Base-by-base conservation (phyloP, 306 rosid species). In the Arachis hypogaea region DNA sequence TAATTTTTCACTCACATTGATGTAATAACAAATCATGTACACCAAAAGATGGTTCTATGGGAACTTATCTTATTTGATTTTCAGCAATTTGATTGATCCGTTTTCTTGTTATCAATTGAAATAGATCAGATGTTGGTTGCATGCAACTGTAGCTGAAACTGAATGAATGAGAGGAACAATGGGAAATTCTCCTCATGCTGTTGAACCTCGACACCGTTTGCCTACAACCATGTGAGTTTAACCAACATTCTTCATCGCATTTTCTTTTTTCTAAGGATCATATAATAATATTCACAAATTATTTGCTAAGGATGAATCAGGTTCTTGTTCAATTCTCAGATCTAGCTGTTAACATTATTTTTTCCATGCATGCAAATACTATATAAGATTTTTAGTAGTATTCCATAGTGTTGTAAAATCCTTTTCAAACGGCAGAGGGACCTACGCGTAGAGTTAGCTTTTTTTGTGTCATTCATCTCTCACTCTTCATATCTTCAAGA, bases 211-310 rank as follows among this genome's bases (percentile, higher is more conserved):
- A 79, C 89, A 87, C 69, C 87, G 94, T 30, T 82, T 85, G 67
- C 84, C 92, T 45, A 56, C 93, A 75, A 84, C 98, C 43, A 81
- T 90, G 98, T 93, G 50, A 87, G 97, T 76, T 45, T 56, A 8
- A 42, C 42, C 51, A 12, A 11, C 33, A 6, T 9, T 4, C 29
- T 52, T 16, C 59, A 33, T 43, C 18, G 12, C 3, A 36, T 7
- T 57, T 69, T 55, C 52, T 11, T 5, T 55, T 11, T 54, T 14
- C 3, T 55, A 29, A 16, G 33, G 3, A 68, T 74, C 76, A 54
- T 40, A 10, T 46, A 9, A 46, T 33, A 33, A 33, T 33, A 33
- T 33, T 33, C 38, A 33, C 38, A 33, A 33, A 33, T 46, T 8
- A 41, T 63, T n/a, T 58, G 44, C 36, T 12, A 28, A 0, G 1